These are phyloP conservation scores for Stagonosporopsis chrysanthemi DNA, from an alignment of 2,329 filamentous ascomycete genomes.

Conservation along the genomic window DNA sequence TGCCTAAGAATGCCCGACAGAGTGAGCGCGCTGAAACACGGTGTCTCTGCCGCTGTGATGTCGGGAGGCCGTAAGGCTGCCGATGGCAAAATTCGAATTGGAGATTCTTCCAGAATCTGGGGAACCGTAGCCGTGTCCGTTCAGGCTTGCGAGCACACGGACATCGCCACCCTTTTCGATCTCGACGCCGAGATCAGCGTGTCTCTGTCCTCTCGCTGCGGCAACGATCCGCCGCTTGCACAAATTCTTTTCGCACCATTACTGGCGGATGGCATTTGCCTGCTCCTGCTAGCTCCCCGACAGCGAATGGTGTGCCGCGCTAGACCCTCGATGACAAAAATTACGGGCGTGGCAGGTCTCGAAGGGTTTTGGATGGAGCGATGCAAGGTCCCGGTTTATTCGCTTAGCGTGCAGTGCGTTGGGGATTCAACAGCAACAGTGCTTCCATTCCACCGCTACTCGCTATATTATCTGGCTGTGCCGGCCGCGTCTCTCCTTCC, in stretches of 20 bases:
- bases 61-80: slow-evolving; percentile 11
- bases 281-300: slow-evolving; percentile 26
- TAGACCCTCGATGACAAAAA: slow-evolving; percentile 29
- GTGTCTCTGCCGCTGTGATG: slow-evolving; percentile 6
- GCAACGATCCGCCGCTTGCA: slow-evolving; percentile 25
- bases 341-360: slow-evolving; percentile 33
- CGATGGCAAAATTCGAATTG: slow-evolving; percentile 10
- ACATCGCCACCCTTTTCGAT: slow-evolving; percentile 34
- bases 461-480: slow-evolving; percentile 32
- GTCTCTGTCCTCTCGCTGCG: slow-evolving; percentile 18
- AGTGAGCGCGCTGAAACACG: slow-evolving; percentile 15
- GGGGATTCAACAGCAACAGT: slow-evolving; percentile 37
- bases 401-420: slow-evolving; percentile 38
- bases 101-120: slow-evolving; percentile 27
- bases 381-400: slow-evolving; percentile 46
- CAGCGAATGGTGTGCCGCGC: slow-evolving; percentile 33
- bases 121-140: slow-evolving; percentile 27
- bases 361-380: slow-evolving; percentile 22
- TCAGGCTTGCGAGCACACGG: slow-evolving; percentile 20
- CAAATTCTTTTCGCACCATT: slow-evolving; percentile 40
- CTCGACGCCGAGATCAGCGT: slow-evolving; percentile 35
- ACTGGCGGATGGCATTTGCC: slow-evolving; percentile 23
- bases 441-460: slow-evolving; percentile 39
- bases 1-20: slow-evolving; percentile 10
- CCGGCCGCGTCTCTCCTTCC: slow-evolving; percentile 19